Percentiles rank a stretch among this genome's conserved stretches.
Evolutionary conservation across 495 filamentous ascomycete genomes (phyloP).

Genomic region (Astrocystis sublimbata): DNA sequence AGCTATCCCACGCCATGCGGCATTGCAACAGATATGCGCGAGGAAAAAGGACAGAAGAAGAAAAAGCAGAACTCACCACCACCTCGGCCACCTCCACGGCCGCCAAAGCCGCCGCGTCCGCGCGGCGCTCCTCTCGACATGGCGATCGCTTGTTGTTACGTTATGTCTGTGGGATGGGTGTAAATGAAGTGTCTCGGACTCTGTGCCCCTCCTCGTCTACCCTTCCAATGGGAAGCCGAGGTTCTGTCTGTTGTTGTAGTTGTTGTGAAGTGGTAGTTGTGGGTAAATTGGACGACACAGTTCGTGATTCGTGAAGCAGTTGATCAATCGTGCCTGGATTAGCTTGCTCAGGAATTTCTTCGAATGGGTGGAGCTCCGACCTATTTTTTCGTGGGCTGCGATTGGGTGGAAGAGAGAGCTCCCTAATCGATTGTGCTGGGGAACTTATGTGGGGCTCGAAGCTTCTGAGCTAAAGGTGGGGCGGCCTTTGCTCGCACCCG

Average conservation of each 20-base stretch:
- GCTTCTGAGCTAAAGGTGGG: background rate
- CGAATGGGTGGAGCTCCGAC: conserved; percentile 1
- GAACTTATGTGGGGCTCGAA: background rate
- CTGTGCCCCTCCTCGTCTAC: background rate
- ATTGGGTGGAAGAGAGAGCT: conserved; percentile 5
- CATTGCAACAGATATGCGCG: background rate
- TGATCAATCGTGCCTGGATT: background rate
- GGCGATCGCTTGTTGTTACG: conserved; percentile 3
- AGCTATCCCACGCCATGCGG: background rate
- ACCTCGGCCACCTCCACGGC: conserved; percentile 26
- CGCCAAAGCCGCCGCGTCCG: conserved; percentile 36
- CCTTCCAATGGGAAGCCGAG: background rate
- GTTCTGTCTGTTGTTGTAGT: too few species aligned
- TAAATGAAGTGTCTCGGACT: background rate
- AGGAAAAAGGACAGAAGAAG: background rate
- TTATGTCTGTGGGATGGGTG: background rate
- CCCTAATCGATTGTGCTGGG: background rate
- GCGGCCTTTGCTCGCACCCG: background rate
- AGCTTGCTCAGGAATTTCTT: conserved; percentile 12
- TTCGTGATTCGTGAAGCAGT: background rate
- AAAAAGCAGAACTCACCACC: conserved; percentile 29
- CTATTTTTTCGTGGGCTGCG: conserved; percentile 1
- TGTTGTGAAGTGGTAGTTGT: too few species aligned
- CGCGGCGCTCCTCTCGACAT: conserved; percentile 41
- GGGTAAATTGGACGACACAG: background rate